Percentiles rank a stretch among this genome's conserved stretches.
Evolutionary conservation across 1,284 basidiomycete species (phyloP).

Genomic region (Golubevia sp.): DNA sequence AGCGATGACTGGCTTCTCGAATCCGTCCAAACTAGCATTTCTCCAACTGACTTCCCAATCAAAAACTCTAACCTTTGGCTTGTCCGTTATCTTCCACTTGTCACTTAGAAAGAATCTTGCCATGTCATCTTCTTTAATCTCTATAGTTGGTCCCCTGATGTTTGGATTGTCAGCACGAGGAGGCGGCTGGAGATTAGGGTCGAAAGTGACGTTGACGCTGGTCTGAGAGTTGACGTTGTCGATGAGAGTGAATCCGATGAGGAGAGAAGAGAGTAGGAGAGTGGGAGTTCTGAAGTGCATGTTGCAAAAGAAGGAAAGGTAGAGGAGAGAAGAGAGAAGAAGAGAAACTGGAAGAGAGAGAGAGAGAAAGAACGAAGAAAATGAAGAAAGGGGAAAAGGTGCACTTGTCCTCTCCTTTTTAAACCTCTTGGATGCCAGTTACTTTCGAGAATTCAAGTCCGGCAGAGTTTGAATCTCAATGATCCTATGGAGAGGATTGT

Average conservation of each 20-base stretch:
- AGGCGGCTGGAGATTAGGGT: background rate
- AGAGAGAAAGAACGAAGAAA: too few relatives aligned
- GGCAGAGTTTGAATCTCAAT: too few relatives aligned
- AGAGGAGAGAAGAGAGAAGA: background rate
- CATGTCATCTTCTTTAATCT: too few relatives aligned
- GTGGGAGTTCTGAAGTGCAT: background rate
- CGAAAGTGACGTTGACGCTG: background rate
- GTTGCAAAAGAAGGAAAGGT: background rate
- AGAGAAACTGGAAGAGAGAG: too few relatives aligned
- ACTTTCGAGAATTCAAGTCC: too few relatives aligned
- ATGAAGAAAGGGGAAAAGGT: too few relatives aligned
- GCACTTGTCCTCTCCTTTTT: too few relatives aligned
- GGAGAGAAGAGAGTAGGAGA: background rate
- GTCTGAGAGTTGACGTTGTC: background rate
- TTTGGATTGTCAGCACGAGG: background rate
- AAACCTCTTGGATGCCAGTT: too few relatives aligned
- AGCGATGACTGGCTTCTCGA: conserved; percentile 34
- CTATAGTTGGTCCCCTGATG: background rate
- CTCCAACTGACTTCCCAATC: conserved; percentile 29
- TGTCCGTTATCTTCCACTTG: conserved; percentile 22
- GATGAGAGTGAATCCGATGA: background rate
- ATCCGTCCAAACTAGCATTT: conserved; percentile 31
- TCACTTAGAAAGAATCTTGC: conserved; percentile 20
- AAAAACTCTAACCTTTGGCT: conserved; percentile 27
- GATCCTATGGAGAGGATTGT: too few relatives aligned